Conservation (phyloP, 192 early-diverging fungal genomes). For the Chytriomyces hyalinus region DNA sequence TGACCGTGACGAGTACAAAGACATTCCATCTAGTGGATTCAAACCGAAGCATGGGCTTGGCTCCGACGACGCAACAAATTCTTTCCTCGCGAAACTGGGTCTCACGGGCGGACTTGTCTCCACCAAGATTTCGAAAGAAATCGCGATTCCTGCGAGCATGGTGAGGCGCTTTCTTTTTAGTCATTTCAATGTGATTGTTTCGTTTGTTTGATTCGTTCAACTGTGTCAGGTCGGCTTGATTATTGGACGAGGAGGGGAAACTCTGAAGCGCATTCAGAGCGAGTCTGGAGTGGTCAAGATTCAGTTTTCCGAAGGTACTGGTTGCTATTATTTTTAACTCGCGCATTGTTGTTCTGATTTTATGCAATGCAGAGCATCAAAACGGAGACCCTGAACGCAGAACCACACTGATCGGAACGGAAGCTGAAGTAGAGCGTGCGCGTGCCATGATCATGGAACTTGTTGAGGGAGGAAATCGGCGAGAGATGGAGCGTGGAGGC, state of each 20-base stretch:
- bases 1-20: not conserved
- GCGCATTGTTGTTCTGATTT: not conserved
- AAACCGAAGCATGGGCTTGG: slow-evolving; percentile 16
- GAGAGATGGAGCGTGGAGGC: slow-evolving; percentile 28
- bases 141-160: slow-evolving; percentile 27
- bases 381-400: slow-evolving; percentile 31
- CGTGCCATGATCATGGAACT: slow-evolving; percentile 78
- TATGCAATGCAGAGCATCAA: no score
- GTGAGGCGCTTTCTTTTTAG: not conserved
- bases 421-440: slow-evolving; percentile 70
- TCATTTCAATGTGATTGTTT: slow-evolving; percentile 12
- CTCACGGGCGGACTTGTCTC: slow-evolving; percentile 12
- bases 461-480: slow-evolving; percentile 49
- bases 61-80: slow-evolving; percentile 25
- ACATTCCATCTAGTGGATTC: slow-evolving; percentile 14
- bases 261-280: slow-evolving; percentile 77
- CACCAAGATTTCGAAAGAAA: slow-evolving; percentile 18
- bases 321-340: not conserved
- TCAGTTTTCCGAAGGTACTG: slow-evolving; percentile 62
- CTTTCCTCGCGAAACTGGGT: slow-evolving; percentile 23
- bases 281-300: slow-evolving; percentile 68
- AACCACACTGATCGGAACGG: slow-evolving; percentile 74
- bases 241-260: slow-evolving; percentile 81
- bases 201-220: slow-evolving; percentile 56
- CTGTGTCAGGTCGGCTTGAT: slow-evolving; percentile 69